Evolutionary conservation across 2,329 filamentous ascomycete genomes (phyloP).

Genomic region (Dactylella cylindrospora): DNA sequence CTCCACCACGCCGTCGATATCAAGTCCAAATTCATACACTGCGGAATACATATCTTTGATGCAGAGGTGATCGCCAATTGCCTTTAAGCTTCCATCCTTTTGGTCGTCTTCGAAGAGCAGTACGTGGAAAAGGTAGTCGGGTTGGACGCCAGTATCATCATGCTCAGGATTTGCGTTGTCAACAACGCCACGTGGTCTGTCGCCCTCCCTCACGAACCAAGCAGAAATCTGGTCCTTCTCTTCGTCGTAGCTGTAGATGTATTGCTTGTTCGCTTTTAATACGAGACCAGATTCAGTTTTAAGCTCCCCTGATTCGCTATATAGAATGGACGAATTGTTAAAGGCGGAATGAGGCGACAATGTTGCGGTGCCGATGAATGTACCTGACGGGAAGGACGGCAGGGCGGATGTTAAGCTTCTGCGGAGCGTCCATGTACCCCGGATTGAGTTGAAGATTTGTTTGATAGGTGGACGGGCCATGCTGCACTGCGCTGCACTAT

Average conservation of each 20-base stretch:
- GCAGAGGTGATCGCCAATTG: constrained; percentile 20
- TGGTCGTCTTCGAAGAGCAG: constrained; percentile 1
- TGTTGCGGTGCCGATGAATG: constrained; percentile 27
- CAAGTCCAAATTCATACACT: constrained; percentile 15
- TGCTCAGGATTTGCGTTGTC: constrained; percentile 14
- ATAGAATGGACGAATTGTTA: constrained; percentile 1
- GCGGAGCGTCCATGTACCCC: constrained; percentile 20
- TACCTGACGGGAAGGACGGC: constrained; percentile 24
- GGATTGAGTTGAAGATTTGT: constrained; percentile 15
- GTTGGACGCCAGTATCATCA: constrained; percentile 1
- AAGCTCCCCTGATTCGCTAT: constrained; percentile 25
- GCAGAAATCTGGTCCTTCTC: constrained; percentile 16
- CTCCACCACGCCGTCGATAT: not conserved
- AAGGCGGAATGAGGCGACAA: not conserved
- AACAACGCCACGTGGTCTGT: constrained; percentile 5
- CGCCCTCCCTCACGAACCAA: constrained; percentile 31
- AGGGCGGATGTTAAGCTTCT: constrained; percentile 15
- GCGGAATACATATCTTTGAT: constrained; percentile 32
- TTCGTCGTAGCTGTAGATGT: constrained; percentile 24
- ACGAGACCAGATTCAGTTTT: constrained; percentile 12
- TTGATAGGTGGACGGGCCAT: too few species aligned
- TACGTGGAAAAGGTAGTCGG: constrained; percentile 31
- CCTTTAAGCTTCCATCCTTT: constrained; percentile 10
- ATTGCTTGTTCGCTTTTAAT: constrained; percentile 27
- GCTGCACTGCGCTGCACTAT: too few species aligned